Evolutionary conservation across 768 basidiomycete species (phyloP), one percentile per base, ranked within the genome.

Genomic region (Russula compacta): DNA sequence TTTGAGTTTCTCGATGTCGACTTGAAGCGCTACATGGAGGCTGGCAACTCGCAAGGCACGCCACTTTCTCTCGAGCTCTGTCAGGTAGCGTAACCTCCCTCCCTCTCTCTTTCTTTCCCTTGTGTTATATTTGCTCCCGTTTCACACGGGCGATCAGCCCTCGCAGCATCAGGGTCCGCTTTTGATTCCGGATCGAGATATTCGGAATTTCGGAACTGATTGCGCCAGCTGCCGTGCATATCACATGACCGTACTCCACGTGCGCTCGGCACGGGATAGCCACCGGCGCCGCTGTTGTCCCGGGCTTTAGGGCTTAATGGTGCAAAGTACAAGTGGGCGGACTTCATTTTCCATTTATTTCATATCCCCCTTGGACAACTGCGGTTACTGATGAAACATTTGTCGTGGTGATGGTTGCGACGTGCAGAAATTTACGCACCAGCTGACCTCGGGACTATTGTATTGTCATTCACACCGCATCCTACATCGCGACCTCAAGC

Each of bases 1-100:
- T 97, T 94, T 71, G 97, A 99, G 75, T 98, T 94, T 74, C 81
- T 99, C 58, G 95, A 99, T 70, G 86, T 95, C 60, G 97, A 99
- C 75, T 76, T 99, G 64, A 99, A 99, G 74, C 82, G 89, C 38
- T 99, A 95, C 74, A 98, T 98, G 83, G 97, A 98, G 71, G 84
- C 84, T 40, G 85, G 86, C 53, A 94, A 81, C 71, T 82, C 80
- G 70, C 76, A 75, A 53, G 82, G 86, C 59, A 82, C 81, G 43
- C 89, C 91, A 44, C 85, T 98, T 64, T 77, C 83, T 21, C 77
- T 80, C 50, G 81, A 81, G 35, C 83, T 88, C 64, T 85, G 86
- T 74, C 92, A 95, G 86, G 95, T 92, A 68, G 69, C 24, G 87
- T 56, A 33, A 32, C 11, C n/a, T 15, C 19, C 24, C 54, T 53